Conservation (phyloP, 352 stramenopile genomes). For the Phytophthora kernoviae region DNA sequence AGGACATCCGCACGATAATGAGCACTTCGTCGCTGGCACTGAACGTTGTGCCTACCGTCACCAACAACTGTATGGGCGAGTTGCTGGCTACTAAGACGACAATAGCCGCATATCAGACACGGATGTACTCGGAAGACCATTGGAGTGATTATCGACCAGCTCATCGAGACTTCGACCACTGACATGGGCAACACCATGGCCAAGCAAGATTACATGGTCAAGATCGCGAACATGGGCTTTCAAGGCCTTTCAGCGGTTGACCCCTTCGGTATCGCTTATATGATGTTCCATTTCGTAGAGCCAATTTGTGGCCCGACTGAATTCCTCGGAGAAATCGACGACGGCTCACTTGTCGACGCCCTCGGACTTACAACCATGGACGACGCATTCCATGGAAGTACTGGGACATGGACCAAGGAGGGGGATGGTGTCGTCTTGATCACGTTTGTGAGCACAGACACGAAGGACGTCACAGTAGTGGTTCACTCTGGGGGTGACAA, state of each 20-base stretch:
- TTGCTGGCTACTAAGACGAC: conserved; percentile 33
- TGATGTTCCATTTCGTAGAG: conserved; percentile 60
- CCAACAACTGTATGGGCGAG: conserved; percentile 50
- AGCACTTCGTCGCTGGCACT: conserved; percentile 49
- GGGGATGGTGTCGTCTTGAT: conserved; percentile 45
- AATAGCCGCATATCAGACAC: conserved; percentile 42
- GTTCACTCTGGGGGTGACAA: conserved; percentile 50
- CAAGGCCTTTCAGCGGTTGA: conserved; percentile 38
- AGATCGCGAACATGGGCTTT: conserved; percentile 39
- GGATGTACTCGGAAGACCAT: conserved; percentile 63
- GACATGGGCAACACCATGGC: conserved; percentile 48
- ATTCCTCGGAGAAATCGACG: conserved; percentile 63
- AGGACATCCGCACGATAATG: conserved; percentile 49
- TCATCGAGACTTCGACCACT: conserved; percentile 44
- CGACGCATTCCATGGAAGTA: conserved; percentile 48
- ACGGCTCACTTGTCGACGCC: conserved; percentile 37
- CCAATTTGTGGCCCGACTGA: conserved; percentile 62
- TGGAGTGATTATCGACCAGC: conserved; percentile 58
- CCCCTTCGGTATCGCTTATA: conserved; percentile 48
- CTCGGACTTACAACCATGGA: conserved; percentile 46
- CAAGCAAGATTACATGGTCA: conserved; percentile 39
- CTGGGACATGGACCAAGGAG: conserved; percentile 48
- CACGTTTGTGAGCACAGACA: conserved; percentile 53
- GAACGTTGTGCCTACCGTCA: conserved; percentile 48
- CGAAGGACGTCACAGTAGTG: conserved; percentile 45